Evolutionary conservation across 345 rosid genomes (phyloP), one percentile per base, ranked within the genome.

Genomic region (Melaleuca alternifolia): DNA sequence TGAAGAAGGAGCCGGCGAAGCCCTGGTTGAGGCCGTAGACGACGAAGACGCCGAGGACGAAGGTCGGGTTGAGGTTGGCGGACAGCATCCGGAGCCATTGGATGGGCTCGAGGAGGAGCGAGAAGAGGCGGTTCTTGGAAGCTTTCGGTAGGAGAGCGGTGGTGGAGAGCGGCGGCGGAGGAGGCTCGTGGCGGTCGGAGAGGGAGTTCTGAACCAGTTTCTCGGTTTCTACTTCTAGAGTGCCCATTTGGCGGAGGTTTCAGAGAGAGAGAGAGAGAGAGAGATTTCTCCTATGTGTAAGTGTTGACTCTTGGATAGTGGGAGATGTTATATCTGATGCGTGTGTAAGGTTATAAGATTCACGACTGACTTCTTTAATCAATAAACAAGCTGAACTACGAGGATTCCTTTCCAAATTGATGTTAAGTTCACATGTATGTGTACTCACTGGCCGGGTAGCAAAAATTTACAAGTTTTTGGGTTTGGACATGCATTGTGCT

Each of bases 1-100:
- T 96, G 93, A 95, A 96, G 90, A 93, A 87, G 41, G 98, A 92
- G 24, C 96, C 94, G 1, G 96, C 88, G 90, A 96, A 94, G 62
- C 98, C 98, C 88, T 93, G 95, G 93, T 92, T 93, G 54, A 96
- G 87, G 57, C 98, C 98, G 83, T 96, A 96, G 10, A 95, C 98
- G 52, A 94, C 54, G 84, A 94, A 85, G 87, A 95, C 91, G 51
- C 96, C 96, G 5, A 95, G 57, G 79, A 94, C 89, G 93, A 96
- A 96, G 85, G 93, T 90, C 51, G 94, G 88, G 88, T 93, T 93
- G 48, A 96, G 89, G 28, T 91, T 90, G 86, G 91, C 88, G 86
- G 94, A 90, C 5, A 96, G 91, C 97, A 95, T 94, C 87, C 88
- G 91, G 18, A 94, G 88, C 98, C 98, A 96, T 91, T 91, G 96